Evolutionary conservation across 805 yeast genomes (phyloP).

Genomic region (Kodamaea neixiangensis): DNA sequence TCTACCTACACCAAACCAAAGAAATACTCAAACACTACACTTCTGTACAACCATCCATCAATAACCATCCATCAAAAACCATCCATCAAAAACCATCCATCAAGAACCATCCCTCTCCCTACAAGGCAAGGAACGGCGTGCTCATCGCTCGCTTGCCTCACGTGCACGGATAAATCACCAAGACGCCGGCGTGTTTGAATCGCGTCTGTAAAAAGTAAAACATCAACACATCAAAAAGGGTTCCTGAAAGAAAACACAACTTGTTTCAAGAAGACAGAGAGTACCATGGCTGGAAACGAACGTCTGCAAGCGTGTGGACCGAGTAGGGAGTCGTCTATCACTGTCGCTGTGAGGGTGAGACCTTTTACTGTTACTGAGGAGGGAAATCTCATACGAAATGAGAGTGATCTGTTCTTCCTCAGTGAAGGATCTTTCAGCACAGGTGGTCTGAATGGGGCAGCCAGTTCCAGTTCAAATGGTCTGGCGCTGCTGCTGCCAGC

Average conservation of each 20-base stretch:
- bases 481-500: conserved; percentile 14
- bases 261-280: background rate
- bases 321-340: conserved; percentile 58
- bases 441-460: background rate
- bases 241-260: background rate
- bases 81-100: too few relatives aligned
- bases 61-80: too few relatives aligned
- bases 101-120: too few relatives aligned
- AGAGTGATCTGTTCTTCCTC: conserved; percentile 43
- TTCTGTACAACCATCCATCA: too few relatives aligned
- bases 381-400: conserved; percentile 44
- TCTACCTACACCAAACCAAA: too few relatives aligned
- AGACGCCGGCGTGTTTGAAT: background rate
- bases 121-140: too few relatives aligned
- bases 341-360: conserved; percentile 78
- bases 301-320: background rate
- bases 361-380: conserved; percentile 71
- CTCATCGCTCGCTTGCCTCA: too few relatives aligned
- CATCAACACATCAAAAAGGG: conserved; percentile 3
- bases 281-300: background rate
- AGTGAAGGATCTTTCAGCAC: conserved; percentile 54
- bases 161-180: background rate
- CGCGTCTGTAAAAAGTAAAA: conserved; percentile 5
- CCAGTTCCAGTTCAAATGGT: background rate
- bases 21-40: too few relatives aligned